A percentile compares a stretch with the other conserved stretches of the same genome.
Conservation (phyloP, 257 asterid species). For the Voacanga thouarsii region DNA sequence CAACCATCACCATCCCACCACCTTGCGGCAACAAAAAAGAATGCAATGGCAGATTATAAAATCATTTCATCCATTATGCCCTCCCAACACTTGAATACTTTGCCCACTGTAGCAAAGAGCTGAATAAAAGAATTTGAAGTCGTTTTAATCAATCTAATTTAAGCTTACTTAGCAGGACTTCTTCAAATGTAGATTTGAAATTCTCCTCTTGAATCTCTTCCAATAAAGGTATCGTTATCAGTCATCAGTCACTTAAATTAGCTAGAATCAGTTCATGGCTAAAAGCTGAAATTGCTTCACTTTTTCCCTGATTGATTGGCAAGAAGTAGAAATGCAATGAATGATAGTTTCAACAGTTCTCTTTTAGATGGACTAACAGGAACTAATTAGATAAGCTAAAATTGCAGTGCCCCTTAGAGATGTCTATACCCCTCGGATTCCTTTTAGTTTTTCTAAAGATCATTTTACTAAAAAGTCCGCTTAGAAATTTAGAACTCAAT, state of each 20-base stretch:
- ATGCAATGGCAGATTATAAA: no score
- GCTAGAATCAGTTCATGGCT: not conserved
- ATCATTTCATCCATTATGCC: no score
- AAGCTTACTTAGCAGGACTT: not conserved
- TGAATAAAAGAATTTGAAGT: no score
- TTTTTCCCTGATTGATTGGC: not conserved
- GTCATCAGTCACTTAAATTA: not conserved
- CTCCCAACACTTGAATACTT: no score
- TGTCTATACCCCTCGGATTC: not conserved
- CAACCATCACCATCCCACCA: no score
- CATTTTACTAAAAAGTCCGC: not conserved
- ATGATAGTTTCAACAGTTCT: not conserved
- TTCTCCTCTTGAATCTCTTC: not conserved
- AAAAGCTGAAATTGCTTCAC: not conserved
- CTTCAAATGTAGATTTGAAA: no score
- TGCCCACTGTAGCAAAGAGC: no score
- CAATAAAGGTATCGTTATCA: not conserved
- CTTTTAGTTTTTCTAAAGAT: not conserved
- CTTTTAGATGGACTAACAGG: not conserved
- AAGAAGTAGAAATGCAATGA: not conserved
- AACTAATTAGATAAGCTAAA: not conserved
- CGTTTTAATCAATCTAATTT: not conserved
- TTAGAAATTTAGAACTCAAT: not conserved
- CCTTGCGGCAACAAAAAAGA: no score
- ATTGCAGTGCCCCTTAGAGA: not conserved